Base-by-base conservation (phyloP, 257 asterid species). In the Handroanthus guayacan region DNA sequence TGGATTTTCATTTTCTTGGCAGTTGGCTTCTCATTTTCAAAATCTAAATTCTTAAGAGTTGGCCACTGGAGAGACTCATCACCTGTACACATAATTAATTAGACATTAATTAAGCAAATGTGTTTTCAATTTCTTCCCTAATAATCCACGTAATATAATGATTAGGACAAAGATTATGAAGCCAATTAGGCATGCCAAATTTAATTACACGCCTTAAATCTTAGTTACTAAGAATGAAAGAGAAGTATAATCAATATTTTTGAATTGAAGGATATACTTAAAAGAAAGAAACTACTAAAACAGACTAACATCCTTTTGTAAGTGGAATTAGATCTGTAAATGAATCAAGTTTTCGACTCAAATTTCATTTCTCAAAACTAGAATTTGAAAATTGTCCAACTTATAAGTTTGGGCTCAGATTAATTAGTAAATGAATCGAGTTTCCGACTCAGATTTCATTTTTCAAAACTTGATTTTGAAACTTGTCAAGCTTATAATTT, bases 1-100 rank as follows among this genome's bases (percentile, higher is more conserved):
- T 81, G 81, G 72, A 57, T 81, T 76, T 69, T 81, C 84, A 18
- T 76, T 75, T 80, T 76, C 75, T 48, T 50, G 72, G 79, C 67
- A 65, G 84, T 81, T 76, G 72, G 78, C 76, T 76, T 66, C 81
- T 76, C 84, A 58, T 81, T 81, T 76, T 81, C 81, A 57, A 70
- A 25, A 55, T 45, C 44, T 54, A 45, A 51, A 48, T 67, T 51
- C 67, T 75, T 37, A 71, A 63, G 50, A 39, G 57, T 39, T 71
- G 54, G 45, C 71, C 48, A 63, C 17, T 56, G 43, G 64, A 58
- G 51, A 36, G 76, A 81, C 82, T 25, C 51, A 38, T 76, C 79
- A 76, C 71, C 75, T 9, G 75, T 65, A 44, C 17, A 54, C 31
- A 25, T 25, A 25, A 25, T 25, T 25, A 25, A 25, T 25, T 25